These are phyloP conservation scores for Eragrostis nindensis DNA, from an alignment of 176 grass and related monocot species.

Conservation along the genomic window DNA sequence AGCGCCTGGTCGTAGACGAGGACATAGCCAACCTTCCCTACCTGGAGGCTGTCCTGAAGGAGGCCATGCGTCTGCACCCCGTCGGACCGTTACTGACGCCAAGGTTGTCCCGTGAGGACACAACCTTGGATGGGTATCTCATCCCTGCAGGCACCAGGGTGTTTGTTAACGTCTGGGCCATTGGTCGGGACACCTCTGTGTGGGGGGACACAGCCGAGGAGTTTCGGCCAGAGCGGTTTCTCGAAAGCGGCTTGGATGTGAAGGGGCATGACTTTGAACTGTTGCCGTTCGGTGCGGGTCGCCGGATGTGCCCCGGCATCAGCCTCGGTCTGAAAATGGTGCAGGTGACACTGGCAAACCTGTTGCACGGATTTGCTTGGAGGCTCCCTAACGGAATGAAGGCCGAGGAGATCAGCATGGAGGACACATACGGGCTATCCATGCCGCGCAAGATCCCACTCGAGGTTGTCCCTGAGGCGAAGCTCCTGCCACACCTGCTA, in stretches of 20 bases:
- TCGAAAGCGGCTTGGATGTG: conserved; percentile 32
- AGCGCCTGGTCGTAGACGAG: conserved; percentile 37
- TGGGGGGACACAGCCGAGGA: conserved; percentile 47
- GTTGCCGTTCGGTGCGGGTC: background rate
- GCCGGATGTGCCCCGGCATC: conserved; percentile 25
- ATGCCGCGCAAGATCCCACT: background rate
- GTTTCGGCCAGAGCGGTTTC: conserved; percentile 46
- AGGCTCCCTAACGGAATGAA: background rate
- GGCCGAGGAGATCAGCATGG: background rate
- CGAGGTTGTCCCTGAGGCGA: background rate
- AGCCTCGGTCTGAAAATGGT: conserved; percentile 6
- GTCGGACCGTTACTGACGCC: conserved; percentile 22
- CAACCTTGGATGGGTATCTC: conserved; percentile 35
- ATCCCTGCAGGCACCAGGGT: conserved; percentile 38
- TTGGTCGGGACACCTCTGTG: conserved; percentile 40
- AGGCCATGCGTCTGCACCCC: conserved; percentile 53
- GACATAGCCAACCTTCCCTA: conserved; percentile 46
- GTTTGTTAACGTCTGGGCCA: conserved; percentile 51
- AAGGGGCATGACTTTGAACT: background rate
- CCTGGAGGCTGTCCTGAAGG: conserved; percentile 48
- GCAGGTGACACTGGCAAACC: background rate
- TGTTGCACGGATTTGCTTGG: background rate
- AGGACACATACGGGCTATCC: background rate
- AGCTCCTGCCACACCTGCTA: background rate
- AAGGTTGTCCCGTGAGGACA: conserved; percentile 26